These are phyloP conservation scores for Phytopythium ostracodes DNA, from an alignment of 352 stramenopile species.

Conservation along the genomic window DNA sequence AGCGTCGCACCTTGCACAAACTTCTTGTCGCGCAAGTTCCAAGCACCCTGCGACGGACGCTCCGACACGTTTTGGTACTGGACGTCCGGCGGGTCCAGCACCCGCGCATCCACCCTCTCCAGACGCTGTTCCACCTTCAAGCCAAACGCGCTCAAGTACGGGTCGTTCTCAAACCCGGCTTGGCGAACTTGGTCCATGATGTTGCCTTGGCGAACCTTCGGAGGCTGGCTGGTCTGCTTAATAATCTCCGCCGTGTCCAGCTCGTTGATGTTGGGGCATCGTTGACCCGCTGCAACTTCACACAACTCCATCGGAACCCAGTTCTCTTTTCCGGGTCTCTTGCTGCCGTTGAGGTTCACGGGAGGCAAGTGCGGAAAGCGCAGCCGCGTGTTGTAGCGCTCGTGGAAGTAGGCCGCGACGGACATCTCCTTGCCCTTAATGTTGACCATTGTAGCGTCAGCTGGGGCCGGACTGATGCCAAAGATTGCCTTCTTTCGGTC, in stretches of 20 bases:
- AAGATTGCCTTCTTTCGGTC: slow-evolving; percentile 55
- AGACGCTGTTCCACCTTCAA: slow-evolving; percentile 52
- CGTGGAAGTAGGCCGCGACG: slow-evolving; percentile 57
- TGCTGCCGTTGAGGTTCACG: slow-evolving; percentile 63
- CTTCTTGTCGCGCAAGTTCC: slow-evolving; percentile 74
- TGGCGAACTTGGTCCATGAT: slow-evolving; percentile 59
- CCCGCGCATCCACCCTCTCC: slow-evolving; percentile 36
- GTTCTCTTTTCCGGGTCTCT: slow-evolving; percentile 35
- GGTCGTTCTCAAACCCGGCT: slow-evolving; percentile 70
- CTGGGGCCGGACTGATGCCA: slow-evolving; percentile 39
- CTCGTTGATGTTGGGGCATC: slow-evolving; percentile 72
- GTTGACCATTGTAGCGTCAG: slow-evolving; percentile 39
- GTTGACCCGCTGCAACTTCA: slow-evolving; percentile 61
- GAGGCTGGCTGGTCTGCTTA: slow-evolving; percentile 46
- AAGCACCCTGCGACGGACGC: slow-evolving; percentile 49
- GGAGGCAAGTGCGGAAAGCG: slow-evolving; percentile 60
- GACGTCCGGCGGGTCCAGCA: slow-evolving; percentile 59
- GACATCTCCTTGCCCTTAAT: slow-evolving; percentile 52
- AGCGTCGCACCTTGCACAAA: slow-evolving; percentile 53
- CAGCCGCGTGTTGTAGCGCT: slow-evolving; percentile 52
- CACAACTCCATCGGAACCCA: slow-evolving; percentile 86
- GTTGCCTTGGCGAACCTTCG: slow-evolving; percentile 37
- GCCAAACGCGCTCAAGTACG: slow-evolving; percentile 56
- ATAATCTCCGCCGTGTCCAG: slow-evolving; percentile 85
- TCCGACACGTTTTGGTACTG: slow-evolving; percentile 61